A percentile compares a stretch with the other conserved stretches of the same genome.
Conservation (phyloP, 306 rosid species). For the Vicia faba region DNA sequence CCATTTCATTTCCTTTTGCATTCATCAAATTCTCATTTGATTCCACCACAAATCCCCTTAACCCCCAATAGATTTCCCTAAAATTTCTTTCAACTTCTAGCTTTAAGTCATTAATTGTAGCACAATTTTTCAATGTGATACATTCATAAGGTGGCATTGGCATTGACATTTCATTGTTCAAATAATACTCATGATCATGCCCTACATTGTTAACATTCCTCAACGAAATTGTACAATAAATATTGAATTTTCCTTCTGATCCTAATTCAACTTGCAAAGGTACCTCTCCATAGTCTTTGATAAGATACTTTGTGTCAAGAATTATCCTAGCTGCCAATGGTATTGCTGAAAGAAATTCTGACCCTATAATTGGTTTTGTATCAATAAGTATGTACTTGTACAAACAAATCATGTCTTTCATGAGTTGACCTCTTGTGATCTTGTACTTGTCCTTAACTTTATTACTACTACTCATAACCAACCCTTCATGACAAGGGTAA, state of each 20-base stretch:
- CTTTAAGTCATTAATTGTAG: conserved; percentile 68
- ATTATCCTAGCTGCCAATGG: conserved; percentile 67
- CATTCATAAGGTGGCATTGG: conserved; percentile 66
- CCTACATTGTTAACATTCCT: conserved; percentile 35
- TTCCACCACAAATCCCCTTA: conserved; percentile 65
- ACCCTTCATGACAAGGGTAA: conserved; percentile 47
- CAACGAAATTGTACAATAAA: conserved; percentile 57
- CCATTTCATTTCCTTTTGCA: conserved; percentile 54
- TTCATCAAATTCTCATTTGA: conserved; percentile 48
- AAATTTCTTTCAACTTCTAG: conserved; percentile 67
- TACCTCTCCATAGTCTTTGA: conserved; percentile 58
- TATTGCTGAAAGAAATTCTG: conserved; percentile 57
- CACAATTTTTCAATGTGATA: conserved; percentile 49
- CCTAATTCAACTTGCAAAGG: conserved; percentile 46
- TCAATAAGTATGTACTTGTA: conserved; percentile 63
- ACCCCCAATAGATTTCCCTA: conserved; percentile 72
- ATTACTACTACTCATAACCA: conserved; percentile 33
- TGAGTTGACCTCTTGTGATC: conserved; percentile 60
- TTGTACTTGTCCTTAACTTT: conserved; percentile 52
- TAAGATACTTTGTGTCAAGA: conserved; percentile 68
- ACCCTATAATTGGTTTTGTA: conserved; percentile 42
- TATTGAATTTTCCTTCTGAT: conserved; percentile 47
- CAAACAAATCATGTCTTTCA: conserved; percentile 67
- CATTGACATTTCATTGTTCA: conserved; percentile 21
- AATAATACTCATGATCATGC: not conserved